phyloP scores from a whole-genome alignment of 495 filamentous ascomycete species.

The Astrothelium subdiscretum region DNA sequence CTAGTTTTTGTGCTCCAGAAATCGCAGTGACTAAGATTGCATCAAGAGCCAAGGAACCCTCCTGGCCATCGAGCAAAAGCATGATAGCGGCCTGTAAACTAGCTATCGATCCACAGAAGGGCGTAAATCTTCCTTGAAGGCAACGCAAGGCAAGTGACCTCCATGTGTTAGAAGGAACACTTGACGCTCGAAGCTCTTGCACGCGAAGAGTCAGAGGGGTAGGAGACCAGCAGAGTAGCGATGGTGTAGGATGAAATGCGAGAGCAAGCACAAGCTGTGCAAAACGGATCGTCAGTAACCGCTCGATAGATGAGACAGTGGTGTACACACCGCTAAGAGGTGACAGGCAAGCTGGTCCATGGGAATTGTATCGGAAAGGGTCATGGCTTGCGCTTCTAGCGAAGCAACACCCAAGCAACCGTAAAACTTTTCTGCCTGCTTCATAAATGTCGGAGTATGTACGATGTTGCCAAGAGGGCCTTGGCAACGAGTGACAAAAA shows the following conservation, averaged over 20 bases:
- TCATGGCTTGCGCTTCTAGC: background rate
- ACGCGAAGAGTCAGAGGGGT: background rate
- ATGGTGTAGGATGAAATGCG: background rate
- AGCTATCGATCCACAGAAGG: slow-evolving; percentile 26
- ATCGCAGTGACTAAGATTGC: slow-evolving; percentile 24
- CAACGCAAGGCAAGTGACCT: slow-evolving; percentile 22
- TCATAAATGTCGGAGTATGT: slow-evolving; percentile 20
- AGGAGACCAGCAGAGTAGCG: background rate
- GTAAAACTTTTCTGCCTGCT: slow-evolving; percentile 3
- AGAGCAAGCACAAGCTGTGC: background rate
- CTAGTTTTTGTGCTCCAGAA: slow-evolving; percentile 23
- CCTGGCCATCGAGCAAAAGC: slow-evolving; percentile 25
- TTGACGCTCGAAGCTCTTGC: background rate
- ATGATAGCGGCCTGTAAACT: slow-evolving; percentile 25
- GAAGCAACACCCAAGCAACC: background rate
- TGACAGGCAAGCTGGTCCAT: background rate
- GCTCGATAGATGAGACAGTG: background rate
- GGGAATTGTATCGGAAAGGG: background rate
- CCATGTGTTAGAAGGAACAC: slow-evolving; percentile 10
- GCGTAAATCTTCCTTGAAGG: slow-evolving; percentile 16
- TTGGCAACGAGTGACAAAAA: slow-evolving; percentile 25
- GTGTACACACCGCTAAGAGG: background rate
- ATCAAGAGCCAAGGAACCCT: slow-evolving; percentile 17
- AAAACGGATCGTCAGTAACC: background rate
- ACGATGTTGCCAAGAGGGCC: slow-evolving; percentile 21